Evolutionary conservation across 441 rosid genomes (phyloP).

Genomic region (Pelargonium myrrhifolium): DNA sequence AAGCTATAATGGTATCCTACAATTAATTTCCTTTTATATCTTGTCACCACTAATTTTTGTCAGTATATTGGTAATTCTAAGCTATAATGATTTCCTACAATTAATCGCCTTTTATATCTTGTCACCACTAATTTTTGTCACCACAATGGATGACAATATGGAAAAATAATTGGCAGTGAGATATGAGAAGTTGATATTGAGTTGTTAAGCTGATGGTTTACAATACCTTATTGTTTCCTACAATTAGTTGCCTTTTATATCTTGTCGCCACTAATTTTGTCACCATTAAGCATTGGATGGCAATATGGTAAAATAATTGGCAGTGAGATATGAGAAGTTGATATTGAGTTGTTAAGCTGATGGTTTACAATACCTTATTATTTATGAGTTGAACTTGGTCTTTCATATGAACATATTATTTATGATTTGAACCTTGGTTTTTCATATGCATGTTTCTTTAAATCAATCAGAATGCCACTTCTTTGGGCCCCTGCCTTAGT

Average conservation of each 20-base stretch:
- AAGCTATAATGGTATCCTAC: too few relatives aligned
- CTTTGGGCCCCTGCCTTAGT: too few relatives aligned
- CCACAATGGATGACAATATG: neutral
- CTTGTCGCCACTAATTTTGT: neutral
- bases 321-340: conserved; percentile 1
- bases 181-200: conserved; percentile 1
- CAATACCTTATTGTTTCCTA: neutral
- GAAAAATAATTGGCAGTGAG: conserved; percentile 1
- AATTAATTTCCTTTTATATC: too few relatives aligned
- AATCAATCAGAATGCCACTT: too few relatives aligned
- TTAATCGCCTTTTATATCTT: too few relatives aligned
- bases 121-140: neutral
- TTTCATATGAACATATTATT: neutral
- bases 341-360: neutral
- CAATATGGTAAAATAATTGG: conserved; percentile 1
- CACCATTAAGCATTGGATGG: neutral
- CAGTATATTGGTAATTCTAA: too few relatives aligned
- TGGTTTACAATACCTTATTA: neutral
- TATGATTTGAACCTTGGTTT: neutral
- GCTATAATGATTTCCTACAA: too few relatives aligned
- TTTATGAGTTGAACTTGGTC: neutral
- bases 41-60: too few relatives aligned
- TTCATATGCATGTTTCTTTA: neutral
- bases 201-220: neutral
- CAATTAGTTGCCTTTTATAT: too few relatives aligned